A percentile compares a stretch with the other conserved stretches of the same genome.
phyloP scores from a whole-genome alignment of 371 early-diverging fungal species.

The Phascolomyces articulosus region DNA sequence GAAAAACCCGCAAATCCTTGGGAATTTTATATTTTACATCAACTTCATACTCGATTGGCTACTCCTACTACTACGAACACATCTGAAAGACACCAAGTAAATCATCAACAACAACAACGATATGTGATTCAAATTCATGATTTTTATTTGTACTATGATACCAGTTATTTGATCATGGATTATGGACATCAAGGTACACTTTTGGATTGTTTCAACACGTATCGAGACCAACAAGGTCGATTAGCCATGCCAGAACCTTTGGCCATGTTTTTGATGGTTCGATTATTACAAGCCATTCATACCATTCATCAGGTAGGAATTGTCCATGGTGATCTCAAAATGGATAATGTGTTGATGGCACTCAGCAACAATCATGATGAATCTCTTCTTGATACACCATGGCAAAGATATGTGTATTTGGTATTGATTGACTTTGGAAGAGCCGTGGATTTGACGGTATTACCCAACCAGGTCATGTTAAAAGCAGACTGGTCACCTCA shows the following conservation, averaged over 20 bases:
- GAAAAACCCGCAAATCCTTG: slow-evolving; percentile 41
- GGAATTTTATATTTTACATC: slow-evolving; percentile 49
- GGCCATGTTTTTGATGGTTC: slow-evolving; percentile 26
- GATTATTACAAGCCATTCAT: slow-evolving; percentile 27
- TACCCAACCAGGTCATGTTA: slow-evolving; percentile 17
- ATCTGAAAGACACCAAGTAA: no score
- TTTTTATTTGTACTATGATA: slow-evolving; percentile 23
- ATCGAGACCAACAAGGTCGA: slow-evolving; percentile 3
- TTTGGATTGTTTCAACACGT: slow-evolving; percentile 33
- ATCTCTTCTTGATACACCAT: not conserved
- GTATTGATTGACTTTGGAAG: slow-evolving; percentile 53
- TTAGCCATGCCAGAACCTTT: slow-evolving; percentile 41
- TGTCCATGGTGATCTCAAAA: slow-evolving; percentile 52
- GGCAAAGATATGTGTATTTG: slow-evolving; percentile 15
- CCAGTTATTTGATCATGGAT: slow-evolving; percentile 36
- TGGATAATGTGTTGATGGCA: slow-evolving; percentile 47
- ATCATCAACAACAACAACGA: no score
- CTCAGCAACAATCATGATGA: slow-evolving; percentile 8
- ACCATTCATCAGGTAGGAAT: slow-evolving; percentile 36
- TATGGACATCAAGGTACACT: slow-evolving; percentile 32
- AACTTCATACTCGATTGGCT: slow-evolving; percentile 20
- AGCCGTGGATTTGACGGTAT: slow-evolving; percentile 34
- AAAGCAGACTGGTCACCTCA: slow-evolving; percentile 39
- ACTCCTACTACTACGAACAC: not conserved
- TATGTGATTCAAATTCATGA: not conserved